Base-by-base conservation (phyloP, 768 basidiomycete genomes). In the Tephrocybe sp. region DNA sequence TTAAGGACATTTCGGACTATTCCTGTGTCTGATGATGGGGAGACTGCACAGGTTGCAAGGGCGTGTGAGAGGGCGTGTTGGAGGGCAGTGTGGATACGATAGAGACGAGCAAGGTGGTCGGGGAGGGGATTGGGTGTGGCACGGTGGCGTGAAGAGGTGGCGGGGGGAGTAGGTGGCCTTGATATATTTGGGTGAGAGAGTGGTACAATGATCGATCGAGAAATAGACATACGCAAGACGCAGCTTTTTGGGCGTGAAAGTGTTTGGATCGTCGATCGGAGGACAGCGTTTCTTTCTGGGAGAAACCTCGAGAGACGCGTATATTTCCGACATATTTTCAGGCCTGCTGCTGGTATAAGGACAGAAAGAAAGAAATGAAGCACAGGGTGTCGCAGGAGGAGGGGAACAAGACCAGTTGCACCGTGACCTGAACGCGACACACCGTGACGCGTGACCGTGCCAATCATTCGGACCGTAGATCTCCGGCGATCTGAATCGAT, bases 61-160 rank as follows among this genome's bases (percentile, higher is more conserved):
- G 88, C 88, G 69, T 90, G 88, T 2, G 91, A 90, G 47, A 92
- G 76, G 42, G 91, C 90, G 61, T 87, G 86, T 56, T 91, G 88
- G 40, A 92, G 70, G 11, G 83, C 79, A 19, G 78, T 83, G 57
- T 91, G 84, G 40, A 86, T 73, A 46, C 67, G 73, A 55, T 74
- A 71, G 30, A 92, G 77, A 30, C 86, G 83, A 34, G 76, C 63
- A 24, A 92, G 72, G 55, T 84, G 76, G 10, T 66, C 36, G 10
- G 89, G 84, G 31, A 91, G 66, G 22, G 66, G 51, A 31, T 19
- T 25, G 29, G 19, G 19, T 31, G 11, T n/a, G 53, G 45, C 27
- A 29, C 27, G 27, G 50, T 63, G 69, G 50, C 70, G 78, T 23
- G 68, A 56, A 27, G 67, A 57, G 33, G 83, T 78, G 33, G 75